phyloP scores from a whole-genome alignment of 768 basidiomycete genomes.

The Asterophora lycoperdoides region DNA sequence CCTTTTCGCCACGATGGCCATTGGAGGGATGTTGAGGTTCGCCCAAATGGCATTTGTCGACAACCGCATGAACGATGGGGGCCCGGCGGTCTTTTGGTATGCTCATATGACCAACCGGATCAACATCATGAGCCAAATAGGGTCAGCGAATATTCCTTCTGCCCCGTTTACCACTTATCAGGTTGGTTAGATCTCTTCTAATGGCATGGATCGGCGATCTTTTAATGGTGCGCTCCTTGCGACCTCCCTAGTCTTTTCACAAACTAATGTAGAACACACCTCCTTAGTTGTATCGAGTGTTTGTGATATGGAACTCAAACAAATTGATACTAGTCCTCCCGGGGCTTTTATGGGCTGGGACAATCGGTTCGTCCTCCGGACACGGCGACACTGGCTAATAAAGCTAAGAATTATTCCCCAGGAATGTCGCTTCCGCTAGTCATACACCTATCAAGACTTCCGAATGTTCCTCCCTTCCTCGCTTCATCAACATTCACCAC shows the following conservation, averaged over 20 bases:
- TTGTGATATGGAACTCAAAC: conserved; percentile 15
- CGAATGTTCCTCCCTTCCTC: neutral
- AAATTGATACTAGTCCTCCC: conserved; percentile 15
- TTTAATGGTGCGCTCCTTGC: conserved; percentile 13
- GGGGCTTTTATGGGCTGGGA: conserved; percentile 11
- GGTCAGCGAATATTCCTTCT: conserved; percentile 5
- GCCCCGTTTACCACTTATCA: neutral
- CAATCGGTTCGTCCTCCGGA: conserved; percentile 12
- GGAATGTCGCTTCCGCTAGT: conserved; percentile 22
- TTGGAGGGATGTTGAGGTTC: conserved; percentile 17
- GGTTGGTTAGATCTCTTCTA: conserved; percentile 9
- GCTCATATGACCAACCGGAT: conserved; percentile 9
- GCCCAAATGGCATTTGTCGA: conserved; percentile 16
- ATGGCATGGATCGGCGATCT: conserved; percentile 21
- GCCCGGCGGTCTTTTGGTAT: conserved; percentile 7
- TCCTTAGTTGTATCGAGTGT: conserved; percentile 17
- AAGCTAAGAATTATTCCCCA: neutral
- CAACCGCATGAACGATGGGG: conserved; percentile 1
- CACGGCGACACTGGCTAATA: neutral
- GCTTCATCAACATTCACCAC: conserved; percentile 11
- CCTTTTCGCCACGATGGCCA: conserved; percentile 16
- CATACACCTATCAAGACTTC: conserved; percentile 13
- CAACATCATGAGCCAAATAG: conserved; percentile 18
- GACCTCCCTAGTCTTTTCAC: no score
- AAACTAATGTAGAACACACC: neutral